These are phyloP conservation scores for Moricandia moricandioides DNA, from an alignment of 345 rosid genomes.

Conservation along the genomic window DNA sequence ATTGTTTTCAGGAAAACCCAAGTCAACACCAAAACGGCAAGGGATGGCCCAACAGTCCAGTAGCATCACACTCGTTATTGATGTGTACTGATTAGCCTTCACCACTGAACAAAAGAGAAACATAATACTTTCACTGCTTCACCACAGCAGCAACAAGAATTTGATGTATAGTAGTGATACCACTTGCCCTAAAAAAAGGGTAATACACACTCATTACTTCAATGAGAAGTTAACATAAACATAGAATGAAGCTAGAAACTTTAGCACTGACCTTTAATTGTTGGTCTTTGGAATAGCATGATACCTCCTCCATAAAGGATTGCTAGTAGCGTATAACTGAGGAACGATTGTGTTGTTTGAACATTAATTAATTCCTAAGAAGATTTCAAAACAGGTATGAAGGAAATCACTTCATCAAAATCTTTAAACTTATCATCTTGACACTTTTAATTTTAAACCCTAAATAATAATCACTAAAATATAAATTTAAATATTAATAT, in stretches of 20 bases:
- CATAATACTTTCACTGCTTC: too few relatives aligned
- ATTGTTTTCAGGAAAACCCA: slow-evolving; percentile 72
- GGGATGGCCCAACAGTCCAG: slow-evolving; percentile 98
- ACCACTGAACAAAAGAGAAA: slow-evolving; percentile 50
- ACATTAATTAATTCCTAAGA: slow-evolving; percentile 52
- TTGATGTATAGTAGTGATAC: slow-evolving; percentile 44
- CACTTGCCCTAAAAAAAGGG: slow-evolving; percentile 68
- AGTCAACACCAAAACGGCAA: slow-evolving; percentile 73
- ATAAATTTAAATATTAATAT: too few relatives aligned
- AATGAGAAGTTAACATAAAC: background rate
- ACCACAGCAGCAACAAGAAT: too few relatives aligned
- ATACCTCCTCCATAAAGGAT: slow-evolving; percentile 17
- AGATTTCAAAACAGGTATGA: background rate
- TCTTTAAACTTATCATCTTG: background rate
- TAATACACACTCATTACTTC: background rate
- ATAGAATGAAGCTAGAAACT: slow-evolving; percentile 13
- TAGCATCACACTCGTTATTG: slow-evolving; percentile 87
- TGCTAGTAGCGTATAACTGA: slow-evolving; percentile 42
- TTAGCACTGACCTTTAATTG: slow-evolving; percentile 43
- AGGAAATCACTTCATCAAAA: too few relatives aligned
- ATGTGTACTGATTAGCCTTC: slow-evolving; percentile 88
- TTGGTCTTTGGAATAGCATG: slow-evolving; percentile 44
- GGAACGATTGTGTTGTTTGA: slow-evolving; percentile 59
- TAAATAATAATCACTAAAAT: too few relatives aligned
- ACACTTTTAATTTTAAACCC: too few relatives aligned